Percentiles rank a stretch among this genome's conserved stretches.
These are phyloP conservation scores for Symbiodinium natans DNA, from an alignment of 73 alveolate genomes.

Conservation along the genomic window DNA sequence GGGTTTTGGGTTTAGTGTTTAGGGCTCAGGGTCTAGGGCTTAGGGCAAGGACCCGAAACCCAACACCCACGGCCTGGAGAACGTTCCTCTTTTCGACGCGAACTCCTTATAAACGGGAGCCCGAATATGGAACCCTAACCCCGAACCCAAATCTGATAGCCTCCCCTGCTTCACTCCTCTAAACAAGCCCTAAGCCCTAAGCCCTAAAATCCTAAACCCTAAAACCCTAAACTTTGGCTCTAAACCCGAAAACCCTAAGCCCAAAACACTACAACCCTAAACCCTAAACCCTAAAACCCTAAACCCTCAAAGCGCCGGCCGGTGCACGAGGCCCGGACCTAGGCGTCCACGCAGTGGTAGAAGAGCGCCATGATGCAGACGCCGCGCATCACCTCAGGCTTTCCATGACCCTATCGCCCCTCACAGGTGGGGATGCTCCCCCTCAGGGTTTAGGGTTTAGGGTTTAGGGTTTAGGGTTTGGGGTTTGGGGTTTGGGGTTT, in stretches of 20 bases:
- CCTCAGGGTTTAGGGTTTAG: background rate
- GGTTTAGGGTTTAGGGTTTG: background rate
- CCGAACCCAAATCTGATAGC: background rate
- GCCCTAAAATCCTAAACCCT: background rate
- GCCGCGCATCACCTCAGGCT: conserved; percentile 53
- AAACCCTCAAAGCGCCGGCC: too few species aligned
- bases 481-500: too few species aligned
- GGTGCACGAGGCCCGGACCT: background rate
- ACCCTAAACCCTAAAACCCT: background rate
- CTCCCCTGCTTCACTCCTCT: background rate
- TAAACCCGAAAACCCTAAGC: background rate
- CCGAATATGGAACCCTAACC: background rate
- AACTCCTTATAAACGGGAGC: too few species aligned
- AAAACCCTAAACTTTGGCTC: background rate
- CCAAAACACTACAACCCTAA: background rate
- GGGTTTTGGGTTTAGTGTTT: background rate
- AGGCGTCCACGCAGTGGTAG: conserved; percentile 18
- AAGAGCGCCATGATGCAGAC: conserved; percentile 58
- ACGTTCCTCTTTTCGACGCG: too few species aligned
- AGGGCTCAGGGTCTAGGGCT: too few species aligned
- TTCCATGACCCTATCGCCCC: background rate
- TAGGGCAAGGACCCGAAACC: too few species aligned
- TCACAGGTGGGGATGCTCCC: too few species aligned
- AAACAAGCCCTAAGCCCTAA: background rate
- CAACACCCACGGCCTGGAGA: too few species aligned